Evolutionary conservation across 1,284 basidiomycete genomes (phyloP), one percentile per base, ranked within the genome.

Genomic region (Volvariella surrecta): DNA sequence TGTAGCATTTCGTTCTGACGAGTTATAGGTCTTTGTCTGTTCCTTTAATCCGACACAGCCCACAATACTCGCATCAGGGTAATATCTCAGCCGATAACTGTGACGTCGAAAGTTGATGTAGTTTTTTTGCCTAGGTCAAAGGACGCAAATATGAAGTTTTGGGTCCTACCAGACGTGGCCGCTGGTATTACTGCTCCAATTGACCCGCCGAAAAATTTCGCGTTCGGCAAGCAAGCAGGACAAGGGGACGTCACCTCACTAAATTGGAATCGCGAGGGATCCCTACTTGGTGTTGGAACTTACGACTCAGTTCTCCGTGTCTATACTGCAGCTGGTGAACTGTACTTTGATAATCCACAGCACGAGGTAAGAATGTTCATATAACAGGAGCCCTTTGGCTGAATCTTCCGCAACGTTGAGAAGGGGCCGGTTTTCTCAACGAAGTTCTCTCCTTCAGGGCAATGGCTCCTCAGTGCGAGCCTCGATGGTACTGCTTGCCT

Each of bases 381-480:
- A n/a, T n/a, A n/a, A n/a, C n/a, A n/a, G n/a, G 19, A 34, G 30
- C 15, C 30, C 30, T 31, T 31, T 31, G 15, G 30, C 15, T 31
- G 30, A 9, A 31, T 15, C 9, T 31, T 15, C 30, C 30, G 15
- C 15, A 31, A 9, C 59, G 52, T 55, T 54, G 59, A 58, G 56
- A 68, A 88, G 82, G 83, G 79, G 43, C 79, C 86, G 18, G 77
- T 89, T 58, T 88, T 88, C 55, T 74, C 83, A 32, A 72, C 77
- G 30, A 72, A 76, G 47, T 89, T 88, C 55, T 89, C 85, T 16
- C 73, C 69, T 48, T 70, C 73, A 31, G 83, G 85, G 4, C 69
- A 70, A 45, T 84, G 77, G 76, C 63, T 89, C 42, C 58, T 81
- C 34, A 79, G 80, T 11, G 84, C 80, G 4, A 85, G 84, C 60